A percentile compares a stretch with the other conserved stretches of the same genome.
Conservation (phyloP, 2,329 filamentous ascomycete species). For the Alternaria sp. region DNA sequence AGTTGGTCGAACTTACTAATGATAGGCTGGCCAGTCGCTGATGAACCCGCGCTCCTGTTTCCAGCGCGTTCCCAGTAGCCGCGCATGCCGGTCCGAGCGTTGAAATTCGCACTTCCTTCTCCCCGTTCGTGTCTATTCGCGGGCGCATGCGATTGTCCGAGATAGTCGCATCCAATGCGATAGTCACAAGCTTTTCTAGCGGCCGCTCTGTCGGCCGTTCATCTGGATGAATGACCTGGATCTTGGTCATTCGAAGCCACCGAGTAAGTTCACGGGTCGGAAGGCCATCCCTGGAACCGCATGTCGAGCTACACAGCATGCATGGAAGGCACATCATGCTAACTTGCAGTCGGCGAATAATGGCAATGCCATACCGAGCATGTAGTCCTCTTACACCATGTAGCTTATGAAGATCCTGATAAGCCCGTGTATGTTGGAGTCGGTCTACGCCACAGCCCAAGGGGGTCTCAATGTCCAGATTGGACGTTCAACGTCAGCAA, state of each 20-base stretch:
- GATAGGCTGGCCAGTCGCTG: conserved; percentile 4
- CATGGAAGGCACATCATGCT: conserved; percentile 3
- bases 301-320: conserved; percentile 15
- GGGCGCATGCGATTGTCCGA: background rate
- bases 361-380: background rate
- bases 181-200: conserved; percentile 1
- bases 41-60: background rate
- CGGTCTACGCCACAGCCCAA: background rate
- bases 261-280: background rate
- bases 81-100: conserved; percentile 5
- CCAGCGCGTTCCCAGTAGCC: conserved; percentile 11
- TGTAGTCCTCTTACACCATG: conserved; percentile 1
- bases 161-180: background rate
- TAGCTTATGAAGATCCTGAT: conserved; percentile 14
- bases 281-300: background rate
- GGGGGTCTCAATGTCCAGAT: background rate
- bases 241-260: background rate
- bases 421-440: conserved; percentile 1
- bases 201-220: background rate
- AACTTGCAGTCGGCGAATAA: conserved; percentile 11
- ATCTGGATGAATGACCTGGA: background rate
- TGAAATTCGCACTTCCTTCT: background rate
- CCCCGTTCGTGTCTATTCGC: conserved; percentile 1
- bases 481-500: conserved; percentile 11
- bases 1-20: conserved; percentile 2